These are phyloP conservation scores for Vanderwaltozyma tropicalis DNA, from an alignment of 805 yeast species.

Conservation along the genomic window DNA sequence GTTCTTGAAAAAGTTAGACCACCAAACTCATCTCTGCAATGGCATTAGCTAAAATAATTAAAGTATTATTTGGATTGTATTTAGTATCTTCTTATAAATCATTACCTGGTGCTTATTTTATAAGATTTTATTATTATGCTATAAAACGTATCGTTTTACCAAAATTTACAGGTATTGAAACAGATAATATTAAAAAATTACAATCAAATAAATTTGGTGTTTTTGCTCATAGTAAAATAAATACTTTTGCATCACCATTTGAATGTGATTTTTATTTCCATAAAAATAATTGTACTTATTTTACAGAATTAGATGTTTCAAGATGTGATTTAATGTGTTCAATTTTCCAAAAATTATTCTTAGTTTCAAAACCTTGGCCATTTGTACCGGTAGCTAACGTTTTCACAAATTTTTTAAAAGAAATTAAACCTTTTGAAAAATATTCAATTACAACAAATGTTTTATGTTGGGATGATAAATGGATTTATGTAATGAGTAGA, in stretches of 20 bases:
- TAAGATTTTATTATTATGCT: constrained; percentile 48
- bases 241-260: constrained; percentile 56
- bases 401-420: constrained; percentile 55
- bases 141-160: constrained; percentile 34
- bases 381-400: constrained; percentile 73
- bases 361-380: constrained; percentile 36
- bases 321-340: constrained; percentile 53
- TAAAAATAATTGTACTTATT: constrained; percentile 80
- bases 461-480: constrained; percentile 77
- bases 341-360: constrained; percentile 48
- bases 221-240: constrained; percentile 35
- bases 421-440: constrained; percentile 54
- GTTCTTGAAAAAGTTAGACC: too few relatives aligned
- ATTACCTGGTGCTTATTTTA: constrained; percentile 54
- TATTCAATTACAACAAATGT: constrained; percentile 50
- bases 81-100: constrained; percentile 39
- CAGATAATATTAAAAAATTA: constrained; percentile 13
- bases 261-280: constrained; percentile 84
- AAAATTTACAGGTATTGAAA: constrained; percentile 16
- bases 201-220: constrained; percentile 14
- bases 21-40: too few relatives aligned
- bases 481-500: constrained; percentile 64
- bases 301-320: constrained; percentile 68
- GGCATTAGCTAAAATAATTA: constrained; percentile 4
- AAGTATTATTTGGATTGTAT: constrained; percentile 10